phyloP scores from a whole-genome alignment of 1,284 basidiomycete genomes.

The Xerocomus minutiporus region DNA sequence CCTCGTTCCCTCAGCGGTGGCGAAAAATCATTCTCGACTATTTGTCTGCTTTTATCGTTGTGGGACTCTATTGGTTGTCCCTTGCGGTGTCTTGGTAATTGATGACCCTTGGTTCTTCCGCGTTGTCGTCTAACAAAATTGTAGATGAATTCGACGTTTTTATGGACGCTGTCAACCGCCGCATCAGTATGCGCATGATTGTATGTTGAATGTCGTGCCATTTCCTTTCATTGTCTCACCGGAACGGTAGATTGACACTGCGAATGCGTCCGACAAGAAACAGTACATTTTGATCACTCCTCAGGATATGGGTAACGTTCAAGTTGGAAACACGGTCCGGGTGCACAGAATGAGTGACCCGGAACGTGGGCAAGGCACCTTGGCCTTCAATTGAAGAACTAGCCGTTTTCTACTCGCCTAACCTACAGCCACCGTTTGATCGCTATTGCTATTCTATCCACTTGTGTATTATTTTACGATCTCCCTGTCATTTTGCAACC shows the following conservation, averaged over 20 bases:
- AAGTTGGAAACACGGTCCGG: slow-evolving; percentile 56
- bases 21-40: slow-evolving; percentile 96
- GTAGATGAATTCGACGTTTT: slow-evolving; percentile 91
- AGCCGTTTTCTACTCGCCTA: not conserved
- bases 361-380: slow-evolving; percentile 58
- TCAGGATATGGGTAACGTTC: slow-evolving; percentile 72
- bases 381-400: slow-evolving; percentile 37
- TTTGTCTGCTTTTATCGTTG: slow-evolving; percentile 86
- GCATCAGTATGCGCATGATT: slow-evolving; percentile 90
- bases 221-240: slow-evolving; percentile 3
- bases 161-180: slow-evolving; percentile 92
- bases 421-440: slow-evolving; percentile 1
- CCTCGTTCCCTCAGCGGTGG: slow-evolving; percentile 85
- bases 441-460: slow-evolving; percentile 9
- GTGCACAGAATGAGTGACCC: slow-evolving; percentile 81
- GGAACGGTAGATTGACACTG: slow-evolving; percentile 73
- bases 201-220: slow-evolving; percentile 39
- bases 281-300: slow-evolving; percentile 94
- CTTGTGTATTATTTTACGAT: slow-evolving; percentile 4
- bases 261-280: slow-evolving; percentile 76
- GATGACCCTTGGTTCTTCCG: slow-evolving; percentile 14
- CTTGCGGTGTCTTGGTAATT: slow-evolving; percentile 84
- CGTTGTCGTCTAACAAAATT: not conserved
- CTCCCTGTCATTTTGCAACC: not conserved
- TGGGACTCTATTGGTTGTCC: slow-evolving; percentile 97